These are phyloP conservation scores for Xylariaceae sp. DNA, from an alignment of 2,329 filamentous ascomycete genomes.

Conservation along the genomic window DNA sequence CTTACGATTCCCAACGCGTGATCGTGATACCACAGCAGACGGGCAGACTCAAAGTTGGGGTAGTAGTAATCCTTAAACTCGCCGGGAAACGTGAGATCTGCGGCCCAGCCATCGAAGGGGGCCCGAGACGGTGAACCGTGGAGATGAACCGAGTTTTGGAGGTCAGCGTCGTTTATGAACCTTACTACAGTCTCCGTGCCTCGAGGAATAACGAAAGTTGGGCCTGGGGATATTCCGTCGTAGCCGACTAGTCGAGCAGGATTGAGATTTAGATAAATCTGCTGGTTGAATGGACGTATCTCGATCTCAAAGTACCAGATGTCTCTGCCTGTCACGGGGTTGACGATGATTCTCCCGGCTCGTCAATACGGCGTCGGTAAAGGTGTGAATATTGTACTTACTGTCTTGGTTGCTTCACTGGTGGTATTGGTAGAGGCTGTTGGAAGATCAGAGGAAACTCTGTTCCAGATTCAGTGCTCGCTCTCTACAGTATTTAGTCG, in stretches of 20 bases:
- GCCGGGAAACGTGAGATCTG: conserved; percentile 52
- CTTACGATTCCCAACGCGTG: conserved; percentile 42
- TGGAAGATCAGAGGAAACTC: conserved; percentile 17
- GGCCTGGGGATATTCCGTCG: conserved; percentile 57
- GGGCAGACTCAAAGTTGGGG: conserved; percentile 55
- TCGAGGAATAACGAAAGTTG: conserved; percentile 51
- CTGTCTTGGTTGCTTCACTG: conserved; percentile 45
- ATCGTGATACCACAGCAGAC: conserved; percentile 62
- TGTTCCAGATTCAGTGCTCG: neutral
- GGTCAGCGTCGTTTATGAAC: conserved; percentile 52
- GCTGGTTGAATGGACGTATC: conserved; percentile 38
- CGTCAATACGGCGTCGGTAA: neutral
- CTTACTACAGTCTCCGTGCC: conserved; percentile 57
- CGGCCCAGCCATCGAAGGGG: conserved; percentile 57
- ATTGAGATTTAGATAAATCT: conserved; percentile 42
- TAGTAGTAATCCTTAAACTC: conserved; percentile 64
- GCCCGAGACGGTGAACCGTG: conserved; percentile 56
- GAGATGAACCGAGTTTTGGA: conserved; percentile 53
- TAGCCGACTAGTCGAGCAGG: conserved; percentile 47
- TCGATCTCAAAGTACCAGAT: conserved; percentile 43
- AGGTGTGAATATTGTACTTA: conserved; percentile 33
- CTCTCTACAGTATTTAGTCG: neutral
- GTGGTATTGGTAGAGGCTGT: conserved; percentile 47
- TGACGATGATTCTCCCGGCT: conserved; percentile 35
- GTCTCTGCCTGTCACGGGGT: conserved; percentile 39